phyloP scores from a whole-genome alignment of 2,329 filamentous ascomycete species.

The Xylaria sp. region DNA sequence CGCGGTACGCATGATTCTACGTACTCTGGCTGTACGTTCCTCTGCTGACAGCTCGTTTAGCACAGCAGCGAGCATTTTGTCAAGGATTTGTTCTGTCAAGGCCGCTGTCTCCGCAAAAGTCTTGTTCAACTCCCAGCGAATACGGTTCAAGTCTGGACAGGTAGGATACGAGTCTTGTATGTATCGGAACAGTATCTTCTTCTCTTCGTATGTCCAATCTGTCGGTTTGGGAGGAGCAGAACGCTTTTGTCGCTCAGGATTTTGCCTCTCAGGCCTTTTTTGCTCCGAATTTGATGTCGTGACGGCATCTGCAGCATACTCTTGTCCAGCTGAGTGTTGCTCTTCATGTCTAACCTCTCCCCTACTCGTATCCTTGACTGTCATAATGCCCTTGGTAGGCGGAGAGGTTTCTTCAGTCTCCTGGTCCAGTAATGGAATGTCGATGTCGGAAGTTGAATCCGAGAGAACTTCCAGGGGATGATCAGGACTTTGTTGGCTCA shows the following conservation, averaged over 20 bases:
- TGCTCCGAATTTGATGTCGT: slow-evolving; percentile 4
- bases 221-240: slow-evolving; percentile 13
- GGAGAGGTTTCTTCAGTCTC: background rate
- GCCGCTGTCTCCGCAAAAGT: slow-evolving; percentile 23
- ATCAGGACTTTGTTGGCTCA: background rate
- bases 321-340: slow-evolving; percentile 15
- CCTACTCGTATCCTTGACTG: background rate
- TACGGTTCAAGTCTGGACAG: slow-evolving; percentile 20
- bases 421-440: background rate
- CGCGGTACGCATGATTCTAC: slow-evolving; percentile 10
- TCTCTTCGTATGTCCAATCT: slow-evolving; percentile 28
- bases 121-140: slow-evolving; percentile 23
- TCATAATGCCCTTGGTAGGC: background rate
- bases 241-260: slow-evolving; percentile 23
- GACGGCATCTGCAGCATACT: slow-evolving; percentile 17
- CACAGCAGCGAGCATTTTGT: slow-evolving; percentile 23
- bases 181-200: slow-evolving; percentile 23
- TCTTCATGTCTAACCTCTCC: background rate
- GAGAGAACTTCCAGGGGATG: background rate
- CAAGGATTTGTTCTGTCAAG: slow-evolving; percentile 26
- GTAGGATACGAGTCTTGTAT: slow-evolving; percentile 27
- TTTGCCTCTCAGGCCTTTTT: background rate
- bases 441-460: background rate
- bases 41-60: slow-evolving; percentile 13
- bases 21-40: slow-evolving; percentile 13